Base-by-base conservation (phyloP, 2,329 filamentous ascomycete species). In the Emergomyces orientalis region DNA sequence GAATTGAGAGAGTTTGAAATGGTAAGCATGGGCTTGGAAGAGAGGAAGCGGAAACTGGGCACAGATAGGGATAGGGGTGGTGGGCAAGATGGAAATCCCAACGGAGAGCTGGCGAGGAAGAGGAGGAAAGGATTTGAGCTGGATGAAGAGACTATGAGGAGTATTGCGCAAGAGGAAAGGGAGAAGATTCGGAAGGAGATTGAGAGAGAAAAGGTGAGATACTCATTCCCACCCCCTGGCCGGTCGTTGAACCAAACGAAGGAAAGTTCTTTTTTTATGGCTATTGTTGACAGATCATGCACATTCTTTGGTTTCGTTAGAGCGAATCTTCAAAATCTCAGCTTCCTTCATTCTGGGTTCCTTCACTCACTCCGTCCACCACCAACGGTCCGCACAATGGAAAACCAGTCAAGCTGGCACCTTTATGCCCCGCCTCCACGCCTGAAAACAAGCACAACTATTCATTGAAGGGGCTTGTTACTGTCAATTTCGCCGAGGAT, bases 281-380 rank as follows among this genome's bases (percentile, higher is more conserved):
- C 8, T 37, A 52, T 47, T 34, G 56, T 49, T 61, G 47, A 55
- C 37, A 45, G 62, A 25, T 39, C 67, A 30, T 49, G 34, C 30
- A 25, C 57, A 11, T 59, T 13, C 52, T 49, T 52, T 11, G 17
- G 27, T 17, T 25, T 58, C 61, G 59, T 22, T 62, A 77, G 71
- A 73, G 73, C 61, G 75, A 86, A 71, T 82, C 85, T 2, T 80
- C 83, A 9, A 89, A 88, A 74, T 83, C 85, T 0, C 82, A 83
- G 19, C 78, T 96, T 0, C 90, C 91, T 0, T 95, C 91, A 0
- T 97, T 97, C 77, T 97, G 93, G 94, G 88, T 93, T 14, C 93
- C 91, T 0, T 90, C 88, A 0, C 83, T 93, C 63, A 95, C 89
- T 0, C 91, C 91, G 0, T 81, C 81, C 0, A 83, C 81, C 45